Conservation (phyloP, 1,284 basidiomycete genomes). For the Chalciporus sp. region DNA sequence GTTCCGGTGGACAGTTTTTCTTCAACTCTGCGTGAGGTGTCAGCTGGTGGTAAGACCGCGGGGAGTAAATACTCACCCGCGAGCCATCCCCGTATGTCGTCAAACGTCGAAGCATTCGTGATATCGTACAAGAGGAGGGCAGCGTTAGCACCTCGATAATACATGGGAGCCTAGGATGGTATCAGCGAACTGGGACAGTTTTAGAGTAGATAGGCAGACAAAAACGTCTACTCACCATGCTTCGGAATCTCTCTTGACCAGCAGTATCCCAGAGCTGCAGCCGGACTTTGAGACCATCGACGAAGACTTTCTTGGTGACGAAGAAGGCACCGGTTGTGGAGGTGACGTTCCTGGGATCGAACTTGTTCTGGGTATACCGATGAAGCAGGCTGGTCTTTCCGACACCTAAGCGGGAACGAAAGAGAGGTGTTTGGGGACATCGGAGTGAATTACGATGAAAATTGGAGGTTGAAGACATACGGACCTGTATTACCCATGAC, state of each 20-base stretch:
- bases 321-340: slow-evolving; percentile 96
- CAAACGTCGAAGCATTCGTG: slow-evolving; percentile 87
- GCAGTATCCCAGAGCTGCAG: slow-evolving; percentile 94
- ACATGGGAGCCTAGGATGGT: slow-evolving; percentile 85
- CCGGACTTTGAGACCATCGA: slow-evolving; percentile 87
- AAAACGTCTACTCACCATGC: slow-evolving; percentile 66
- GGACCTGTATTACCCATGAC: slow-evolving; percentile 93
- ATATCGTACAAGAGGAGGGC: slow-evolving; percentile 98
- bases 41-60: slow-evolving; percentile 4
- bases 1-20: slow-evolving; percentile 81
- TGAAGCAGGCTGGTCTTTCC: slow-evolving; percentile 95
- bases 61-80: slow-evolving; percentile 56
- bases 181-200: slow-evolving; percentile 17
- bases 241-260: slow-evolving; percentile 95
- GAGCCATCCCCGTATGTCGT: slow-evolving; percentile 92
- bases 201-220: slow-evolving; percentile 16
- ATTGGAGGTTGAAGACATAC: slow-evolving; percentile 24
- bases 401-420: slow-evolving; percentile 58
- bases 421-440: slow-evolving; percentile 5
- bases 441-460: slow-evolving; percentile 7
- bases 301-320: slow-evolving; percentile 90
- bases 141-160: slow-evolving; percentile 97
- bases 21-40: slow-evolving; percentile 67
- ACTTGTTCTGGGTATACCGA: slow-evolving; percentile 90
- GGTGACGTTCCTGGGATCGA: slow-evolving; percentile 83